These are phyloP conservation scores for Salix suchowensis DNA, from an alignment of 345 rosid species.

Conservation along the genomic window DNA sequence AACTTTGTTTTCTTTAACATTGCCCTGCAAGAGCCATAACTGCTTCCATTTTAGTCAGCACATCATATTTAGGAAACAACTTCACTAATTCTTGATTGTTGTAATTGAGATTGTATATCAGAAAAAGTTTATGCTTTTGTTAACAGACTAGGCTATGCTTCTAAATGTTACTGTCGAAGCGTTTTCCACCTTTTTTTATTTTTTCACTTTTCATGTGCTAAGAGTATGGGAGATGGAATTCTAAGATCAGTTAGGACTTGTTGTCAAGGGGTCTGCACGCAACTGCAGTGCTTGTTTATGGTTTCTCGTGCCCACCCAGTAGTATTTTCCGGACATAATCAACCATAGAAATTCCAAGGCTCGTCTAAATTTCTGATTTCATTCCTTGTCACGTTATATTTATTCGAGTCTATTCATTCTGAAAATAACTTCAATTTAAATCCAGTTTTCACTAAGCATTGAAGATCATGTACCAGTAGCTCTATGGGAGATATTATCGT, in stretches of 20 bases:
- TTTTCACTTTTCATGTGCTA: background rate
- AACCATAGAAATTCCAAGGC: background rate
- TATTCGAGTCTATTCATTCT: conserved; percentile 10
- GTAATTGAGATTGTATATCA: background rate
- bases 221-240: background rate
- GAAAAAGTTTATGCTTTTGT: conserved; percentile 3
- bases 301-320: background rate
- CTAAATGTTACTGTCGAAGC: background rate
- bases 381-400: background rate
- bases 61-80: background rate
- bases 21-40: background rate
- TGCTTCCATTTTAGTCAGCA: conserved; percentile 4
- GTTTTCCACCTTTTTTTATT: background rate
- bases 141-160: background rate
- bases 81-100: background rate
- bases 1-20: background rate
- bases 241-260: background rate
- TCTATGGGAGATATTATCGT: no score
- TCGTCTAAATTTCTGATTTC: background rate
- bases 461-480: no score
- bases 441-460: no score
- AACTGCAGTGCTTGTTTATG: background rate
- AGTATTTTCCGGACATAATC: background rate
- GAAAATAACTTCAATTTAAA: background rate
- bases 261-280: background rate